Percentiles rank a stretch among this genome's conserved stretches.
Conservation (phyloP, 441 rosid genomes). For the Theobroma grandiflorum region DNA sequence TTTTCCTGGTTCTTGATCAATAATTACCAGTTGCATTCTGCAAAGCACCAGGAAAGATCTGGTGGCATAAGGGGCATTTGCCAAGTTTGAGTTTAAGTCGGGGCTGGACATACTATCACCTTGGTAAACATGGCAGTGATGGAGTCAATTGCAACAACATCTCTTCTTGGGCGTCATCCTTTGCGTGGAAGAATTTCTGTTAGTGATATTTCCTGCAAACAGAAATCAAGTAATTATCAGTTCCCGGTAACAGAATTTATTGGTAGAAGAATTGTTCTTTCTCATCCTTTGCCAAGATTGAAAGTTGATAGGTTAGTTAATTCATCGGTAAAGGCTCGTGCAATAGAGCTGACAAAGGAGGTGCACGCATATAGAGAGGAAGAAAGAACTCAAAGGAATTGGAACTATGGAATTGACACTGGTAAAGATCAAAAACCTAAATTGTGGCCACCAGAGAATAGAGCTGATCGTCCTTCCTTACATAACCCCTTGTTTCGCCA, state of each 20-base stretch:
- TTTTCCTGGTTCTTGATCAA: conserved; percentile 12
- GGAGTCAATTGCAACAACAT: conserved; percentile 72
- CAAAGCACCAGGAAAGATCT: conserved; percentile 22
- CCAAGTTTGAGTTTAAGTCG: conserved; percentile 17
- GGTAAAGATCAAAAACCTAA: conserved; percentile 61
- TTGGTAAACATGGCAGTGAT: conserved; percentile 69
- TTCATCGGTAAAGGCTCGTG: conserved; percentile 63
- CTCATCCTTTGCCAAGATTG: conserved; percentile 42
- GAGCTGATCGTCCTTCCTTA: conserved; percentile 80
- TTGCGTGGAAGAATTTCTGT: conserved; percentile 45
- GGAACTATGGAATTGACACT: conserved; percentile 53
- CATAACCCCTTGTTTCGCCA: conserved; percentile 91
- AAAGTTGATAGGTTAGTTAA: conserved; percentile 36
- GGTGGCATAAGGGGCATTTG: conserved; percentile 9
- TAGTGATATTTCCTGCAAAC: conserved; percentile 43
- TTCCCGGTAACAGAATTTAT: conserved; percentile 40
- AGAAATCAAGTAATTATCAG: conserved; percentile 43
- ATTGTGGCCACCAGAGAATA: conserved; percentile 87
- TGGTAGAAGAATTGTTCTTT: conserved; percentile 43
- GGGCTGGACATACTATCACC: conserved; percentile 23
- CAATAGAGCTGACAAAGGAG: conserved; percentile 80
- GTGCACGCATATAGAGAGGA: conserved; percentile 64
- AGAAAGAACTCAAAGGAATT: conserved; percentile 52
- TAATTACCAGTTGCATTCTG: background rate
- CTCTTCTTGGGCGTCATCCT: conserved; percentile 64